Conservation (phyloP, 192 early-diverging fungal genomes). For the Backusella liffmaniae region DNA sequence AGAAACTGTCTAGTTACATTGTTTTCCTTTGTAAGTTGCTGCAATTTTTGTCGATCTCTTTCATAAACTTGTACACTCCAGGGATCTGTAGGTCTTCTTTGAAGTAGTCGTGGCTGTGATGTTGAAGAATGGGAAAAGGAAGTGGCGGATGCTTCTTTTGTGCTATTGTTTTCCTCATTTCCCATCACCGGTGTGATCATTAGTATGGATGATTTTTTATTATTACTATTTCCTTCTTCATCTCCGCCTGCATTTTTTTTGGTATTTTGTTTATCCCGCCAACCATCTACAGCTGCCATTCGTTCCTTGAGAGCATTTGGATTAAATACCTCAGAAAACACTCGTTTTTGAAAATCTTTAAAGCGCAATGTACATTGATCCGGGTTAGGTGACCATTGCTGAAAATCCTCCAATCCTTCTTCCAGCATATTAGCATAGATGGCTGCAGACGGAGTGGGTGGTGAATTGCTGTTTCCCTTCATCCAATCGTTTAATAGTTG, state of each 20-base stretch:
- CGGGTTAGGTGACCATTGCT: slow-evolving; percentile 11
- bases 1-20: slow-evolving; percentile 75
- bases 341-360: slow-evolving; percentile 66
- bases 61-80: slow-evolving; percentile 10
- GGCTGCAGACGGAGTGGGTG: neutral
- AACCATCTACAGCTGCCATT: slow-evolving; percentile 53
- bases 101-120: neutral
- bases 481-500: slow-evolving; percentile 79
- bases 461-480: neutral
- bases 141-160: neutral
- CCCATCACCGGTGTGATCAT: neutral
- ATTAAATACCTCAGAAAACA: slow-evolving; percentile 87
- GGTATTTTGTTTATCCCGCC: slow-evolving; percentile 1
- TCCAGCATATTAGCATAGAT: neutral
- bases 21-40: slow-evolving; percentile 38
- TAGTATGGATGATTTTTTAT: neutral
- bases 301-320: slow-evolving; percentile 77
- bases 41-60: slow-evolving; percentile 14
- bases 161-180: neutral
- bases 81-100: slow-evolving; percentile 8
- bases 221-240: neutral
- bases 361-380: slow-evolving; percentile 10
- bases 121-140: neutral
- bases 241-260: neutral
- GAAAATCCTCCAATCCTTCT: slow-evolving; percentile 6